Conservation (phyloP, 768 basidiomycete genomes). For the Lactarius trivialis region DNA sequence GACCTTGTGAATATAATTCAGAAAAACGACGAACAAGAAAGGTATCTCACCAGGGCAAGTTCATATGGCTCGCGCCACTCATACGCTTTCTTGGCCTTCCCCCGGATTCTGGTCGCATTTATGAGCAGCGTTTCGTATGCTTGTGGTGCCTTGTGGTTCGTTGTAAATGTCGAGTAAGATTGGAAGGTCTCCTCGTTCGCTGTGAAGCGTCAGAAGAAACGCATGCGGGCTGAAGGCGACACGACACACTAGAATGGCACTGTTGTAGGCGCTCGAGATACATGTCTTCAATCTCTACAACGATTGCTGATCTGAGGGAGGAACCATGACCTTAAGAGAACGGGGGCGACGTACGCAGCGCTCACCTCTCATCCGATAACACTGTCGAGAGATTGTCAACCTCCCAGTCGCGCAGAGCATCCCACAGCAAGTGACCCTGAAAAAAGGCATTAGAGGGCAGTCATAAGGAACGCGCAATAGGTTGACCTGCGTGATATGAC, state of each 20-base stretch:
- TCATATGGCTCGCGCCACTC: conserved; percentile 61
- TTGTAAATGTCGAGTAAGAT: conserved; percentile 85
- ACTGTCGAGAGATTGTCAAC: conserved; percentile 51
- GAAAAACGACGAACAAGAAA: neutral
- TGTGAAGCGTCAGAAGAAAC: conserved; percentile 28
- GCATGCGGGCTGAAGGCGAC: neutral
- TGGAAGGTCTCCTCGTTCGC: conserved; percentile 78
- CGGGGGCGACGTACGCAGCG: neutral
- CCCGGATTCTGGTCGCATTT: conserved; percentile 65
- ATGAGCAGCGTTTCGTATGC: conserved; percentile 76
- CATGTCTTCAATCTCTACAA: conserved; percentile 49
- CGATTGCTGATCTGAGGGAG: conserved; percentile 35
- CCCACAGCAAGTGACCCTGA: conserved; percentile 70
- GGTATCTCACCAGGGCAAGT: conserved; percentile 45
- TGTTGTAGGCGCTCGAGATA: conserved; percentile 64
- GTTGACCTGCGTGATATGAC: conserved; percentile 59
- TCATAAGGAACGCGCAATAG: neutral
- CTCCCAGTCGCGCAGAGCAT: conserved; percentile 68
- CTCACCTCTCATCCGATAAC: conserved; percentile 42
- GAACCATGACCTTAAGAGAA: neutral
- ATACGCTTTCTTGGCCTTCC: conserved; percentile 52
- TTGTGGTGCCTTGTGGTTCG: conserved; percentile 61
- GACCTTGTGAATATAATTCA: conserved; percentile 13
- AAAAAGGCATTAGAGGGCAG: conserved; percentile 2
- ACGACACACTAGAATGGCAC: conserved; percentile 62